Evolutionary conservation across 2,329 filamentous ascomycete species (phyloP).

Genomic region (Purpureocillium takamizusanense): DNA sequence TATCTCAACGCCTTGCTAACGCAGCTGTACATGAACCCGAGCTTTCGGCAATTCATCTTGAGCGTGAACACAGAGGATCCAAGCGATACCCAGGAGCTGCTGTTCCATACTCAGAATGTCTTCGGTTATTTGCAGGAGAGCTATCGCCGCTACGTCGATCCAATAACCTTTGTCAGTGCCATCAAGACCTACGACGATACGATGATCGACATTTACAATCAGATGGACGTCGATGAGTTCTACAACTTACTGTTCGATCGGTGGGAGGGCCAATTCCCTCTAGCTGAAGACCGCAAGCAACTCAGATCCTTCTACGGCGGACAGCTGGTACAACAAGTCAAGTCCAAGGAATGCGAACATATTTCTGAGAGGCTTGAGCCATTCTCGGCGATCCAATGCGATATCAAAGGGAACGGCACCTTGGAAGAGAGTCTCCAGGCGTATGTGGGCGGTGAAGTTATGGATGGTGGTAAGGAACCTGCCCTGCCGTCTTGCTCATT

Average conservation of each 20-base stretch:
- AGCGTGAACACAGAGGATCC: constrained; percentile 46
- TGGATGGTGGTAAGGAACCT: constrained; percentile 65
- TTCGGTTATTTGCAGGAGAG: constrained; percentile 84
- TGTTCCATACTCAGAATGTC: constrained; percentile 69
- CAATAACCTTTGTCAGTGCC: constrained; percentile 59
- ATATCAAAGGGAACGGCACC: constrained; percentile 83
- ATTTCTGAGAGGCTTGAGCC: constrained; percentile 85
- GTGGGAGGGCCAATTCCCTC: constrained; percentile 73
- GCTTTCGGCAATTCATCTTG: constrained; percentile 80
- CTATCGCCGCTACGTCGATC: constrained; percentile 63
- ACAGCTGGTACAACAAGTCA: constrained; percentile 87
- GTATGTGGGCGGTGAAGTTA: constrained; percentile 92
- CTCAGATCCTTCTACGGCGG: constrained; percentile 86
- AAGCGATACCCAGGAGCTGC: constrained; percentile 52
- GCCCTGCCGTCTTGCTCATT: not conserved
- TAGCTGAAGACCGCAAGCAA: constrained; percentile 55
- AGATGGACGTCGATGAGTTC: constrained; percentile 98
- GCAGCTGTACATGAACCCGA: constrained; percentile 91
- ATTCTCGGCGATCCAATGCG: constrained; percentile 91
- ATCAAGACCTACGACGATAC: constrained; percentile 78
- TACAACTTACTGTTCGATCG: constrained; percentile 90
- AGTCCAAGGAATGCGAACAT: constrained; percentile 88
- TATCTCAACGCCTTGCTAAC: constrained; percentile 93
- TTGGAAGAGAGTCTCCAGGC: constrained; percentile 83
- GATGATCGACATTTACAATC: constrained; percentile 74